Evolutionary conservation across 108 stramenopile genomes (phyloP).

Genomic region (Conticribra weissflogii): DNA sequence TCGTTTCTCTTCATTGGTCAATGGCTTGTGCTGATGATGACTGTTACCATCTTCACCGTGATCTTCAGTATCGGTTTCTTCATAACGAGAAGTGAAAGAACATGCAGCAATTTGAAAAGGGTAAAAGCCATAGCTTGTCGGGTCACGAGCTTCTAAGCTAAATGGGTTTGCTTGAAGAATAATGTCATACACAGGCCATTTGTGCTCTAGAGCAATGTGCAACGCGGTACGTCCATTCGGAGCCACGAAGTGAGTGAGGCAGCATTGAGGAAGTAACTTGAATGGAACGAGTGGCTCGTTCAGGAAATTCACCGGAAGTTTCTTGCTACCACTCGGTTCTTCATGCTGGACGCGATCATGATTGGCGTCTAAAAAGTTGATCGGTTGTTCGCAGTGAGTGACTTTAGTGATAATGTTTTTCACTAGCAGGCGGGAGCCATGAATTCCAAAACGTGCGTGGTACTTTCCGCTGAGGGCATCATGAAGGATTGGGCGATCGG

Average conservation of each 20-base stretch:
- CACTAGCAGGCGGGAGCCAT: constrained; percentile 47
- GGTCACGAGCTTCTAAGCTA: constrained; percentile 30
- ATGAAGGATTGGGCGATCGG: constrained; percentile 30
- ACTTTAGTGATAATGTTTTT: constrained; percentile 34
- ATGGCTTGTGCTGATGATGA: neutral
- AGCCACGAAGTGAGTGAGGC: constrained; percentile 24
- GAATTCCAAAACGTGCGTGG: constrained; percentile 43
- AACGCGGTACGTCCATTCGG: constrained; percentile 27
- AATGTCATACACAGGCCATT: constrained; percentile 48
- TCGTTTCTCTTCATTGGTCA: neutral
- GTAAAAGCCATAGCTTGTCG: constrained; percentile 28
- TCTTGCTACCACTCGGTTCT: too few relatives aligned
- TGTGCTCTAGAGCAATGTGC: constrained; percentile 35
- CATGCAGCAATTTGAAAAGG: constrained; percentile 47
- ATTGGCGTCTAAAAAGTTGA: too few relatives aligned
- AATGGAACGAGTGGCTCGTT: too few relatives aligned
- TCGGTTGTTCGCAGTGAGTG: neutral
- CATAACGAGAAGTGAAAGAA: constrained; percentile 1
- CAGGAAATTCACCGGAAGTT: too few relatives aligned
- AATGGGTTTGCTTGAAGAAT: constrained; percentile 27
- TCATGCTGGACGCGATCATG: too few relatives aligned
- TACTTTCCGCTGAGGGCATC: constrained; percentile 42
- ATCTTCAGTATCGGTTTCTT: neutral
- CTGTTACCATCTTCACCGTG: neutral
- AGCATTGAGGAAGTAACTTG: neutral